phyloP scores from a whole-genome alignment of 306 rosid genomes.

The Myrica gale region DNA sequence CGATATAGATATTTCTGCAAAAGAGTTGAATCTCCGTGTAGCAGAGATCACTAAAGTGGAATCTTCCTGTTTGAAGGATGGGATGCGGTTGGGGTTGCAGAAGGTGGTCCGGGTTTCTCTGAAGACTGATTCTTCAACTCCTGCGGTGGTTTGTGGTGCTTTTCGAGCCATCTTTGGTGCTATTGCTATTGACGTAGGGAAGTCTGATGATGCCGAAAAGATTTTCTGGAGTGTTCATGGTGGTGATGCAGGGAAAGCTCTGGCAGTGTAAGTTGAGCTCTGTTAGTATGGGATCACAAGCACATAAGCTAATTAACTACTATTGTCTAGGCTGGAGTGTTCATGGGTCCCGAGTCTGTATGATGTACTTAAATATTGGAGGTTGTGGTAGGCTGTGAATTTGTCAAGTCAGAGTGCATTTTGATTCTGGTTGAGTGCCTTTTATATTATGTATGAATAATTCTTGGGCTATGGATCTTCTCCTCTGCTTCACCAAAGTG shows the following conservation, averaged over 20 bases:
- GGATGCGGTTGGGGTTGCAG: slow-evolving; percentile 40
- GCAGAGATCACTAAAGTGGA: slow-evolving; percentile 44
- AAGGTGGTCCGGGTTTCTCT: slow-evolving; percentile 63
- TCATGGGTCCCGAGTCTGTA: background rate
- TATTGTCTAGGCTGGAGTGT: background rate
- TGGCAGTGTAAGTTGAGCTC: slow-evolving; percentile 25
- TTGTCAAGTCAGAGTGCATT: background rate
- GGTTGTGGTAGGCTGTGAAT: background rate
- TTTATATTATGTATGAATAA: slow-evolving; percentile 2
- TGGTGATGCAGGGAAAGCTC: slow-evolving; percentile 31
- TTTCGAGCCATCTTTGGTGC: slow-evolving; percentile 74
- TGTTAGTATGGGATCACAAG: background rate
- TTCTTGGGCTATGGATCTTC: too few species aligned
- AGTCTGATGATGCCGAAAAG: slow-evolving; percentile 49
- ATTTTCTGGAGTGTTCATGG: slow-evolving; percentile 54
- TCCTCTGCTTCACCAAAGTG: too few species aligned
- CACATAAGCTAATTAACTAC: background rate
- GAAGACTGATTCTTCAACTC: slow-evolving; percentile 57
- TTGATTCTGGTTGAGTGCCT: background rate
- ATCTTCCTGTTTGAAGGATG: slow-evolving; percentile 53
- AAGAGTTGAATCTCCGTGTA: slow-evolving; percentile 46
- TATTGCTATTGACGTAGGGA: slow-evolving; percentile 54
- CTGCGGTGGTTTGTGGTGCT: slow-evolving; percentile 62
- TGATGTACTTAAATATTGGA: background rate
- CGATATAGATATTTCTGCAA: slow-evolving; percentile 49